These are phyloP conservation scores for Tolypocladium tropicale DNA, from an alignment of 2,329 filamentous ascomycete species.

Conservation along the genomic window DNA sequence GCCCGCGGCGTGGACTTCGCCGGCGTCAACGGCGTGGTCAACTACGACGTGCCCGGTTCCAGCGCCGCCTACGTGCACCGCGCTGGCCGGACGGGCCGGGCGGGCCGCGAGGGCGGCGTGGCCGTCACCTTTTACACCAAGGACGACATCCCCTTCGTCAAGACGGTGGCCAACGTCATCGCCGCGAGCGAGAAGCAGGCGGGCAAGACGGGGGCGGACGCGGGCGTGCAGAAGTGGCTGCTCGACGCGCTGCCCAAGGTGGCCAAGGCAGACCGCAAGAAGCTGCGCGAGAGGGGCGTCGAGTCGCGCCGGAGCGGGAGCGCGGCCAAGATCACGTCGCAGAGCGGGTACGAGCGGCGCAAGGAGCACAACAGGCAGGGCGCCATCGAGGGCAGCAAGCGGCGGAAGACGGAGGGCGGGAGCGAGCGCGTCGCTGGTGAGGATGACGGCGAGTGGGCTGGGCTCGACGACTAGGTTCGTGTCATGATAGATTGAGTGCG, in stretches of 20 bases:
- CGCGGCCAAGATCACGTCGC: conserved; percentile 65
- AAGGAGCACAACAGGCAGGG: conserved; percentile 56
- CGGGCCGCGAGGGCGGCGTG: conserved; percentile 76
- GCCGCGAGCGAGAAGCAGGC: conserved; percentile 67
- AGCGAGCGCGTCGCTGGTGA: neutral
- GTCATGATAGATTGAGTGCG: neutral
- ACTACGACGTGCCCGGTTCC: conserved; percentile 93
- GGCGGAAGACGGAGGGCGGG: conserved; percentile 25
- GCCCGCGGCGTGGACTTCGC: conserved; percentile 90
- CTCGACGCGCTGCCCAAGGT: conserved; percentile 78
- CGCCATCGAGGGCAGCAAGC: conserved; percentile 52
- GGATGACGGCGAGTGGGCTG: conserved; percentile 33
- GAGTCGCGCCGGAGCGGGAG: conserved; percentile 48
- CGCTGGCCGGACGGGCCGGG: conserved; percentile 81
- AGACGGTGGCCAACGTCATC: conserved; percentile 89
- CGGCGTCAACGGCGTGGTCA: conserved; percentile 90
- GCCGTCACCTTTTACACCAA: conserved; percentile 93
- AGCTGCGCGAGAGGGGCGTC: conserved; percentile 71
- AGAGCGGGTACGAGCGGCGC: conserved; percentile 64
- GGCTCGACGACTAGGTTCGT: conserved; percentile 32
- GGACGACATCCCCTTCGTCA: conserved; percentile 82
- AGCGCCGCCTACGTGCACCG: conserved; percentile 88
- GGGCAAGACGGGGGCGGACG: conserved; percentile 38
- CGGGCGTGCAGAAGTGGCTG: conserved; percentile 72
- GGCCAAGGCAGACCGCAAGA: conserved; percentile 73